Evolutionary conservation across 2,329 filamentous ascomycete species (phyloP).

Genomic region (Colletotrichum limetticola): DNA sequence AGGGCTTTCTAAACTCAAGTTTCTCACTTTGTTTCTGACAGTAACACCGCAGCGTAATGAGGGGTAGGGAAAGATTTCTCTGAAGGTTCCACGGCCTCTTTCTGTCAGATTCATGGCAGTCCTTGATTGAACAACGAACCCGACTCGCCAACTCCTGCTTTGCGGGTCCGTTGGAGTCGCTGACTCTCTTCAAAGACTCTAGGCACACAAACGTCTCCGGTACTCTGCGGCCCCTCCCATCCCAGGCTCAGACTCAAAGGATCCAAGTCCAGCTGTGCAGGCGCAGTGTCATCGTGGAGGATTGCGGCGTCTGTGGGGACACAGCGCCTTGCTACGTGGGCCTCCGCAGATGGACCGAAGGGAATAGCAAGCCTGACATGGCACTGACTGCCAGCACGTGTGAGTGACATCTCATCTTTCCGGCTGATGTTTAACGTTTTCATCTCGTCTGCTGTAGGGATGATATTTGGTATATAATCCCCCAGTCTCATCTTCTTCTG

Average conservation of each 20-base stretch:
- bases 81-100: conserved; percentile 26
- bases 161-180: conserved; percentile 10
- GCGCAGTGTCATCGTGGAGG: conserved; percentile 14
- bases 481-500: conserved; percentile 1
- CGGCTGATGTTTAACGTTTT: conserved; percentile 8
- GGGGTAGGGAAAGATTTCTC: not conserved
- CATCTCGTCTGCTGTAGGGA: conserved; percentile 17
- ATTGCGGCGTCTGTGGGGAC: conserved; percentile 22
- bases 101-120: conserved; percentile 29
- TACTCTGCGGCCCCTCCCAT: not conserved
- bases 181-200: not conserved
- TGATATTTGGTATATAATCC: conserved; percentile 29
- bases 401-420: conserved; percentile 28
- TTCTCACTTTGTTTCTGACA: conserved; percentile 18
- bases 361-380: not conserved
- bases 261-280: not conserved
- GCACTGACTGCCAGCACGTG: conserved; percentile 3
- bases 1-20: not conserved
- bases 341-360: conserved; percentile 27
- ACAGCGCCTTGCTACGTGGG: conserved; percentile 23
- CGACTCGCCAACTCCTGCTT: not conserved
- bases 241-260: not conserved
- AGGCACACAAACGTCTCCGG: not conserved
- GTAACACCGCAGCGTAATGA: conserved; percentile 5
- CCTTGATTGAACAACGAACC: conserved; percentile 23